Conservation (phyloP, 805 yeast species). For the Saccharomycopsis sp. region DNA sequence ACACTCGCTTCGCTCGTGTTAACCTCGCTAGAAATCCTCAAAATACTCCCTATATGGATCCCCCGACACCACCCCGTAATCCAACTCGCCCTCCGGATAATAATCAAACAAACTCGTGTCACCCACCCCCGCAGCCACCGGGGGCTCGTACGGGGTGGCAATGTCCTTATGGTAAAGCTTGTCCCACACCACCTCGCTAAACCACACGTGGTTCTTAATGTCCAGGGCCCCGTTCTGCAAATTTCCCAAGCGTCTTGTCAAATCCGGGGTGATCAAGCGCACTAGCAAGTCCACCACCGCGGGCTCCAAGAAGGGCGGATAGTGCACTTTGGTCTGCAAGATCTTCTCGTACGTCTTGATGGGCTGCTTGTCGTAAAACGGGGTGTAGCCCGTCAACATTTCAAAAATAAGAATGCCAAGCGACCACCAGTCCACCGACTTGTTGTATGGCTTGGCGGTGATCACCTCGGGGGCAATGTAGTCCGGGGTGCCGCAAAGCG, state of each 20-base stretch:
- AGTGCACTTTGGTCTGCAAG: slow-evolving; percentile 66
- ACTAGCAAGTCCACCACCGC: slow-evolving; percentile 69
- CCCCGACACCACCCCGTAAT: slow-evolving; percentile 67
- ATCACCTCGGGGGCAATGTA: slow-evolving; percentile 96
- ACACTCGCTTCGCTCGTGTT: no score
- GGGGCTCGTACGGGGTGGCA: slow-evolving; percentile 95
- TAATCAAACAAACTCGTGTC: slow-evolving; percentile 78
- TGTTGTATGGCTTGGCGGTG: slow-evolving; percentile 87
- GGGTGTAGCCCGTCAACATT: slow-evolving; percentile 93
- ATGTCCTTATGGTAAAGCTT: slow-evolving; percentile 74
- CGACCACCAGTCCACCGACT: slow-evolving; percentile 98
- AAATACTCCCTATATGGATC: slow-evolving; percentile 66
- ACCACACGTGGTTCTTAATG: slow-evolving; percentile 85
- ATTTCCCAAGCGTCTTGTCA: slow-evolving; percentile 79
- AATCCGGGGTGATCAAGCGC: slow-evolving; percentile 71
- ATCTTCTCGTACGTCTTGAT: slow-evolving; percentile 94
- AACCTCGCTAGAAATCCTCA: slow-evolving; percentile 54
- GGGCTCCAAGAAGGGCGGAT: slow-evolving; percentile 67
- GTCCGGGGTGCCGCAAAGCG: slow-evolving; percentile 93
- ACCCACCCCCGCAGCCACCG: slow-evolving; percentile 88
- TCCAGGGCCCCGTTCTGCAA: slow-evolving; percentile 78
- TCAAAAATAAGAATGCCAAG: slow-evolving; percentile 86
- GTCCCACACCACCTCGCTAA: slow-evolving; percentile 89
- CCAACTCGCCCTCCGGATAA: slow-evolving; percentile 76
- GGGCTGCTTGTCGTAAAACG: slow-evolving; percentile 86